These are phyloP conservation scores for Podaxis sp. DNA, from an alignment of 768 basidiomycete genomes.

Conservation along the genomic window DNA sequence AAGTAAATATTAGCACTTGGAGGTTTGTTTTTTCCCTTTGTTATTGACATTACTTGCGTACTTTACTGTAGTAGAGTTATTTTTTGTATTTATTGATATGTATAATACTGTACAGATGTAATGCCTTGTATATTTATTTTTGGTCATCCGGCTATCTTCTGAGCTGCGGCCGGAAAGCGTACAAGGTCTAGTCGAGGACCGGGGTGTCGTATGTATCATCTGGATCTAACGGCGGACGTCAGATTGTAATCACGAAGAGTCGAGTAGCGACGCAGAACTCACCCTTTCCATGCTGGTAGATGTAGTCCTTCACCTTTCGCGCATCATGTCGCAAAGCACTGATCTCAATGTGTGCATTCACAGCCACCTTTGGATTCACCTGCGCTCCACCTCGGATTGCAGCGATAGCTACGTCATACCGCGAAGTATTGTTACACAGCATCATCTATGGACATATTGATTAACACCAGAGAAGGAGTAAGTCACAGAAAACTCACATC, in stretches of 20 bases:
- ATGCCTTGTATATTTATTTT: neutral
- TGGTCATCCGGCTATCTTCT: neutral
- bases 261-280: conserved; percentile 3
- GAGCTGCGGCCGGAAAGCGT: neutral
- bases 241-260: neutral
- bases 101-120: neutral
- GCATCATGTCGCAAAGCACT: conserved; percentile 60
- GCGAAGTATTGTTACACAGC: conserved; percentile 67
- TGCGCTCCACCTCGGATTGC: conserved; percentile 58
- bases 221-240: conserved; percentile 32
- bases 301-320: conserved; percentile 61
- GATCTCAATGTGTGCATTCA: conserved; percentile 56
- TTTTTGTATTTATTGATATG: neutral
- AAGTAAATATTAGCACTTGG: neutral
- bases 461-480: conserved; percentile 1
- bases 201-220: conserved; percentile 49
- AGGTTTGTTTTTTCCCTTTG: neutral
- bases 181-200: conserved; percentile 32
- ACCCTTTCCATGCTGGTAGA: conserved; percentile 60
- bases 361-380: conserved; percentile 53
- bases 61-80: neutral
- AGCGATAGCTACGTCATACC: conserved; percentile 62
- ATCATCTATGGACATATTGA: conserved; percentile 54
- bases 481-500: conserved; percentile 42
- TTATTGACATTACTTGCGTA: neutral